A percentile compares a stretch with the other conserved stretches of the same genome.
These are phyloP conservation scores for Globisporangium orthogonon DNA, from an alignment of 352 stramenopile species.

Conservation along the genomic window DNA sequence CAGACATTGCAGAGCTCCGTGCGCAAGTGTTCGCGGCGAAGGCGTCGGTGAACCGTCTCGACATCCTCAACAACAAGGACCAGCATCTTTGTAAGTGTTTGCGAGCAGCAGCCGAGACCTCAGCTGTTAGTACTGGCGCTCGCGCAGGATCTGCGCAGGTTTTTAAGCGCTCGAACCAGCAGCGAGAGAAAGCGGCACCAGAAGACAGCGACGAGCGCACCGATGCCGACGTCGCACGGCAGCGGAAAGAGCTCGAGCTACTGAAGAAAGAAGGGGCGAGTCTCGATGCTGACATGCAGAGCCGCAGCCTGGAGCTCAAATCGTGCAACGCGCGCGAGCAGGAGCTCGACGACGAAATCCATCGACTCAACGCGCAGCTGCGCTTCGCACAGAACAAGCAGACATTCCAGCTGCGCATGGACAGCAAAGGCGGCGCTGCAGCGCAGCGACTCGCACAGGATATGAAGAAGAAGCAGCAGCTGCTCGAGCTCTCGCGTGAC, in stretches of 20 bases:
- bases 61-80: slow-evolving; percentile 55
- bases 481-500: slow-evolving; percentile 36
- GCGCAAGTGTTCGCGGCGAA: slow-evolving; percentile 30
- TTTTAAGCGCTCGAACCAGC: slow-evolving; percentile 6
- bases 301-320: slow-evolving; percentile 17
- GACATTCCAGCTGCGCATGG: slow-evolving; percentile 43
- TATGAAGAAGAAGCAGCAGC: slow-evolving; percentile 31
- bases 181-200: background rate
- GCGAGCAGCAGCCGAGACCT: slow-evolving; percentile 4
- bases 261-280: slow-evolving; percentile 25
- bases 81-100: slow-evolving; percentile 50
- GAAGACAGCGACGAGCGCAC: slow-evolving; percentile 8
- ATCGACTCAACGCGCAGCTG: slow-evolving; percentile 28
- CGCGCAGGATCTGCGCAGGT: background rate
- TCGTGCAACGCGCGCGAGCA: slow-evolving; percentile 21
- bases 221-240: slow-evolving; percentile 9
- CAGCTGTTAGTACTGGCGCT: background rate
- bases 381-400: slow-evolving; percentile 41
- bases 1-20: slow-evolving; percentile 29
- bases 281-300: slow-evolving; percentile 23
- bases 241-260: slow-evolving; percentile 37
- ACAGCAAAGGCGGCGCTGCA: slow-evolving; percentile 13
- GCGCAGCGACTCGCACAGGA: slow-evolving; percentile 16
- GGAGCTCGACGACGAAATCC: slow-evolving; percentile 24
- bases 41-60: slow-evolving; percentile 28